Base-by-base conservation (phyloP, 2,329 filamentous ascomycete species). In the Colletotrichum lini region DNA sequence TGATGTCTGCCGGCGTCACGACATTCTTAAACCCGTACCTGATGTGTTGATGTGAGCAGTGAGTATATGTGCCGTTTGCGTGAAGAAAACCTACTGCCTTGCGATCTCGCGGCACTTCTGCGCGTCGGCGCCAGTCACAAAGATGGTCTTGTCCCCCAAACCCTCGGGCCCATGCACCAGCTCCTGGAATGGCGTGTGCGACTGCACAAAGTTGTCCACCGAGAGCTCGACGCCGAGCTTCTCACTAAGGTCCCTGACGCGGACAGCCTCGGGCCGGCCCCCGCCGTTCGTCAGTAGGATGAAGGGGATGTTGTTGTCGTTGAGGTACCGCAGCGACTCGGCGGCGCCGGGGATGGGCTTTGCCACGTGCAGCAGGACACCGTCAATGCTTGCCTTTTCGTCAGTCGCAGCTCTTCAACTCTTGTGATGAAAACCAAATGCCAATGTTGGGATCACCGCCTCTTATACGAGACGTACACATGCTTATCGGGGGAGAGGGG, bases 251-350 rank as follows among this genome's bases (percentile, higher is more conserved):
- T 74, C 73, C 49, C 64, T 58, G 21, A 75, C 72, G 30, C 74
- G 70, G 38, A 67, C 75, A n/a, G 62, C 74, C 82, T 98, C 96
- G 73, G 91, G 90, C 78, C 93, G 94, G 69, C 96, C 96, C 52
- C 96, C 96, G 76, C 96, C 96, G 82, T 99, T 99, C 70, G 96
- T 99, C 73, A 99, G 87, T 44, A 99, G 90, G 77, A 99, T 96
- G 83, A 97, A 98, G 15, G 95, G 95, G 56, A 98, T 94, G 57
- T 89, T 86, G 77, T 95, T 88, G 57, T 87, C 83, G 75, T 95
- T 90, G 23, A 98, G 90, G 77, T 91, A 92, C 40, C 86, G 84
- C 23, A 99, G 88, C 16, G 95, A 89, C 77, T 93, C 87, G 1
- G 90, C 85, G 1, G 96, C 96, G 42, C 93, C 92, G 1, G 94